These are phyloP conservation scores for Phalaenopsis hybrid DNA, from an alignment of 116 monocot species.

Conservation along the genomic window DNA sequence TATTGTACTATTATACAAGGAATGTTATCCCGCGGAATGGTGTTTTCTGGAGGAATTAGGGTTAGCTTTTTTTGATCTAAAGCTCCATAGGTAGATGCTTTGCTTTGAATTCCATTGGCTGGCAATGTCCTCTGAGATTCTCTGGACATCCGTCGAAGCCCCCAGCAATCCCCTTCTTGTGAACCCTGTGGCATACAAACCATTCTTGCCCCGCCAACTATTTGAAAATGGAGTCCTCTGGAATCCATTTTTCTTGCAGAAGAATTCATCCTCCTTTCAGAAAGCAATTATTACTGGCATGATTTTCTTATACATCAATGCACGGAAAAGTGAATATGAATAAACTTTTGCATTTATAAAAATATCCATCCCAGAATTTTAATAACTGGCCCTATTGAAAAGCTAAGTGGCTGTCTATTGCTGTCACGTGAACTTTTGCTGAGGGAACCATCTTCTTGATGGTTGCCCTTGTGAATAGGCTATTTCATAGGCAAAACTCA, in stretches of 20 bases:
- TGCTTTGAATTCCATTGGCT: constrained; percentile 42
- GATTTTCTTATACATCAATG: neutral
- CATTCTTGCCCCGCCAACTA: constrained; percentile 72
- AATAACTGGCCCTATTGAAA: neutral
- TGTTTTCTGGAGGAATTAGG: neutral
- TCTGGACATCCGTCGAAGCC: constrained; percentile 52
- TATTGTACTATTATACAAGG: neutral
- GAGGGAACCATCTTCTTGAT: constrained; percentile 16
- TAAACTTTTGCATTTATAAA: neutral
- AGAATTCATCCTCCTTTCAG: constrained; percentile 50
- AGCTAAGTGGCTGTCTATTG: neutral
- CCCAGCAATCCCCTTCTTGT: constrained; percentile 60
- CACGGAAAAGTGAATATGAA: neutral
- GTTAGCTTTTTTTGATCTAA: neutral
- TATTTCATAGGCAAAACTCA: constrained; percentile 1
- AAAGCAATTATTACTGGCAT: neutral
- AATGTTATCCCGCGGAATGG: neutral
- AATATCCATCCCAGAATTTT: neutral
- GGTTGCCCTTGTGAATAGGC: constrained; percentile 1
- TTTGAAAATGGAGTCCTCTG: constrained; percentile 50
- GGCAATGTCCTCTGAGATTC: constrained; percentile 61
- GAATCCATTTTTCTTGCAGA: constrained; percentile 43
- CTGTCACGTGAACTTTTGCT: constrained; percentile 13
- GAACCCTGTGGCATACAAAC: constrained; percentile 61
- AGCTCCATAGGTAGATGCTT: constrained; percentile 20